Percentiles rank a stretch among this genome's conserved stretches.
Conservation (phyloP, 1,284 basidiomycete genomes). For the Leccinum subspadiceum region DNA sequence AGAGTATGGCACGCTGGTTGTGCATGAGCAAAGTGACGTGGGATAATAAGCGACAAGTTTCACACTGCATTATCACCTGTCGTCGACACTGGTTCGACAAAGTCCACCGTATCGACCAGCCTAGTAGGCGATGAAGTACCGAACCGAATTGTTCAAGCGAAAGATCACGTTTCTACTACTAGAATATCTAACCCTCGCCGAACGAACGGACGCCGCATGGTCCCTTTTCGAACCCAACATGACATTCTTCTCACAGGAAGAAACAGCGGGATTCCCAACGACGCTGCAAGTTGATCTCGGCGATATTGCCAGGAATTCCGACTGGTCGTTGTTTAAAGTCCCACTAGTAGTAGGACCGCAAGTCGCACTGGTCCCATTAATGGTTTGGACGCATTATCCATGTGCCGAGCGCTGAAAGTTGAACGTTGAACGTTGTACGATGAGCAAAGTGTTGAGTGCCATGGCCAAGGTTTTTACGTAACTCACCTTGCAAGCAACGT, state of each 20-base stretch:
- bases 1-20: constrained; percentile 2
- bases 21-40: constrained; percentile 26
- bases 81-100: neutral
- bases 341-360: neutral
- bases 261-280: neutral
- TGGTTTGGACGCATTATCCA: neutral
- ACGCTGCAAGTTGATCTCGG: neutral
- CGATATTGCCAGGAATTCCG: neutral
- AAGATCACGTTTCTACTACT: neutral
- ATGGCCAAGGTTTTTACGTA: neutral
- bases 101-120: neutral
- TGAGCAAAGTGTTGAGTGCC: neutral
- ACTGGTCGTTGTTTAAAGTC: neutral
- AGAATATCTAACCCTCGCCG: neutral
- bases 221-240: neutral
- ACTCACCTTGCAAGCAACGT: constrained; percentile 1
- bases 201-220: neutral
- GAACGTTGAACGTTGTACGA: neutral
- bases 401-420: neutral
- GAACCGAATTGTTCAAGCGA: neutral
- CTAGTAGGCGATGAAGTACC: neutral
- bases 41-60: constrained; percentile 5
- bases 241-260: neutral
- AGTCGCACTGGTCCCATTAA: neutral
- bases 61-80: neutral